Evolutionary conservation across 768 basidiomycete species (phyloP), one percentile per base, ranked within the genome.

Genomic region (Psilocybe sp.): DNA sequence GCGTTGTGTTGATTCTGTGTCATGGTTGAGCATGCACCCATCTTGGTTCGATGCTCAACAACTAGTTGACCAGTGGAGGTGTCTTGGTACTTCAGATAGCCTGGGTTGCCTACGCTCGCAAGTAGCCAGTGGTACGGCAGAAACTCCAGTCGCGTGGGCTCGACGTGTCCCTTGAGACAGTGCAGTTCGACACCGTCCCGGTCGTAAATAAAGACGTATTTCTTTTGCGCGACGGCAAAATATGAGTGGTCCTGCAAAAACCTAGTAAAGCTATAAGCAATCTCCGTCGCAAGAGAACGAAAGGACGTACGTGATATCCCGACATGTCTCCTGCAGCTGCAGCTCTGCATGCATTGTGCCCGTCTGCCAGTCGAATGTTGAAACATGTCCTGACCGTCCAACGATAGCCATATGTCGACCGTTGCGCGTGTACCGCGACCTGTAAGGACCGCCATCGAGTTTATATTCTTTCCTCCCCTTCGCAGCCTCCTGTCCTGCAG

Each of bases 171-270:
- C 63, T 87, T 87, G 12, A 94, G 73, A 54, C 83, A 77, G 60
- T 98, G 97, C 4, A 99, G 68, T 64, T 98, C 97, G 12, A 97
- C 87, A 16, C 97, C 96, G 57, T 92, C 82, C 31, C 85, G 80
- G 68, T 98, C 97, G 56, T 99, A 98, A 40, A 99, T 92, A 68
- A 90, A 99, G 14, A 89, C 90, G 63, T 96, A 91, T 75, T 93
- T 89, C 68, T 92, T 90, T 69, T 99, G 96, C 0, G 96, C 96
- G 8, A 97, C 94, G 1, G 96, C 96, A 61, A 88, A 93, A 67
- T 87, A 90, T 0, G 89, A 87, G 45, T 97, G 91, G 55, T 96
- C 91, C 62, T 98, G 95, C 6, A 99, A 70, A 62, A 93, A 98
- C 14, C 89, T 94, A 31, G 14, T 15, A 11, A 37, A 49, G 16